These are phyloP conservation scores for Lactarius pseudohatsudake DNA, from an alignment of 768 basidiomycete species.

Conservation along the genomic window DNA sequence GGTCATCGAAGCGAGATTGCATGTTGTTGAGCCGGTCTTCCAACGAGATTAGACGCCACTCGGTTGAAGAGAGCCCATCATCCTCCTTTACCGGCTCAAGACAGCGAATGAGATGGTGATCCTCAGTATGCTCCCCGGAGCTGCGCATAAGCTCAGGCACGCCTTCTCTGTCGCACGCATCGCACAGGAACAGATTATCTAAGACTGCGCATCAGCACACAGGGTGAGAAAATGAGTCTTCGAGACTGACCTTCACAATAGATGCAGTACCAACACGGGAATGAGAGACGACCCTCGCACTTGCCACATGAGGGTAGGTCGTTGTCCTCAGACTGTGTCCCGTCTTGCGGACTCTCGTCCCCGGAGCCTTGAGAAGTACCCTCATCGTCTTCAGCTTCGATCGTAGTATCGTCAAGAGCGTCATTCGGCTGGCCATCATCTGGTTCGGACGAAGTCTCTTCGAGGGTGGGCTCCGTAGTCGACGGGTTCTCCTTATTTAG, in stretches of 20 bases:
- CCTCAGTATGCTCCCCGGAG: conserved; percentile 5
- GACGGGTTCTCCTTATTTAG: neutral
- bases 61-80: neutral
- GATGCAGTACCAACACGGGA: conserved; percentile 38
- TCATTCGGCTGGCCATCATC: neutral
- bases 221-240: neutral
- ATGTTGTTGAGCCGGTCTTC: conserved; percentile 13
- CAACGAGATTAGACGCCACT: conserved; percentile 11
- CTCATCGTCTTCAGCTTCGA: neutral
- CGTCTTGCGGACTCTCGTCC: neutral
- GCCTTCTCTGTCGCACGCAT: conserved; percentile 22
- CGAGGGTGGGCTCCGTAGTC: neutral
- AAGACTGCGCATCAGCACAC: neutral
- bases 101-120: conserved; percentile 15
- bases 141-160: conserved; percentile 1
- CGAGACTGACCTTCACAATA: conserved; percentile 30
- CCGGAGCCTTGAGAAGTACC: neutral
- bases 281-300: conserved; percentile 28
- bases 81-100: neutral
- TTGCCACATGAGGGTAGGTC: conserved; percentile 29
- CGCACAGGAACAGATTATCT: conserved; percentile 26
- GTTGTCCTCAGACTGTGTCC: neutral
- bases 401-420: neutral
- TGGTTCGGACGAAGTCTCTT: neutral
- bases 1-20: conserved; percentile 6